phyloP scores from a whole-genome alignment of 1,284 basidiomycete species.

The Irpex sp. region DNA sequence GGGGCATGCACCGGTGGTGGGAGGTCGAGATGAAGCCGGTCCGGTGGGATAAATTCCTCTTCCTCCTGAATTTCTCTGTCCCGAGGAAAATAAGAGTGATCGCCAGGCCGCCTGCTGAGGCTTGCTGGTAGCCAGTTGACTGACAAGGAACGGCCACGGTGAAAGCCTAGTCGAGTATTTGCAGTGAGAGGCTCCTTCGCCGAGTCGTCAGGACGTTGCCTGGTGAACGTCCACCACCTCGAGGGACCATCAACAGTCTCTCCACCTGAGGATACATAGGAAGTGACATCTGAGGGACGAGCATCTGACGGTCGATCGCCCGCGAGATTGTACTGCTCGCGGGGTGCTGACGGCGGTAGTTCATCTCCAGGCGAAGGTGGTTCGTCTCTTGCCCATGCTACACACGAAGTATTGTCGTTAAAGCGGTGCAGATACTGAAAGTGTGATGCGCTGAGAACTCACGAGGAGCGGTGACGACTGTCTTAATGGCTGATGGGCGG shows the following conservation, averaged over 20 bases:
- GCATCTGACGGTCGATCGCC: constrained; percentile 30
- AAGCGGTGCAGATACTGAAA: constrained; percentile 11
- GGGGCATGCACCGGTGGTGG: constrained; percentile 38
- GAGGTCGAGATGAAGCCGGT: constrained; percentile 34
- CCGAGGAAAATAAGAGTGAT: constrained; percentile 12
- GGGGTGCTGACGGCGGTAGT: constrained; percentile 21
- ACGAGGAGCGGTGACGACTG: constrained; percentile 72
- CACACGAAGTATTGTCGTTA: background rate
- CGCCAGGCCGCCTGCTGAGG: constrained; percentile 26
- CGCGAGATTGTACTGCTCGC: constrained; percentile 6
- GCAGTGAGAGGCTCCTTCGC: constrained; percentile 17
- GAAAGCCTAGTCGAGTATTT: constrained; percentile 11
- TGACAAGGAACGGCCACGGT: constrained; percentile 23
- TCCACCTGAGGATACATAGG: constrained; percentile 46
- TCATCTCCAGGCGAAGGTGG: constrained; percentile 67
- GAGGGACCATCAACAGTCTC: constrained; percentile 35
- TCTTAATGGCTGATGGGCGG: constrained; percentile 38
- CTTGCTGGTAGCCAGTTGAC: constrained; percentile 27
- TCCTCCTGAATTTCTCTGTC: constrained; percentile 15
- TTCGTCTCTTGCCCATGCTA: constrained; percentile 81
- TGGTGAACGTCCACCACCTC: constrained; percentile 67
- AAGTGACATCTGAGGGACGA: constrained; percentile 47
- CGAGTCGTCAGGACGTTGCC: constrained; percentile 22
- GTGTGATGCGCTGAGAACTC: constrained; percentile 21
- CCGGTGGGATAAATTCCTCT: constrained; percentile 13